These are phyloP conservation scores for Ichthyophthirius multifiliis DNA, from an alignment of 169 alveolate genomes.

Conservation along the genomic window DNA sequence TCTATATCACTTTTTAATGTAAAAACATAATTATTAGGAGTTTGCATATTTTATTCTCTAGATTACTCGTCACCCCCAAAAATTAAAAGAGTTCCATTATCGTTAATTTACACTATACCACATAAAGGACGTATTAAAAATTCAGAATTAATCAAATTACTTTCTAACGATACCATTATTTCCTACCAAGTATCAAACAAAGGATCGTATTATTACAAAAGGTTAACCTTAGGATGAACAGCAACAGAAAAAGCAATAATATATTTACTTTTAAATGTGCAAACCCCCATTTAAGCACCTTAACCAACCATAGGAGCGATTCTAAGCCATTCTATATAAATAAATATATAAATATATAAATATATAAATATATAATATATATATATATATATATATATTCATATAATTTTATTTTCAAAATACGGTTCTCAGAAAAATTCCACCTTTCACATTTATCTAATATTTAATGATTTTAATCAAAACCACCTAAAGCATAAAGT, in stretches of 20 bases:
- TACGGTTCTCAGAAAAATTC: neutral
- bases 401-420: neutral
- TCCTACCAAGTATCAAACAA: neutral
- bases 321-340: neutral
- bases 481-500: neutral
- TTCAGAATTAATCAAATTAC: neutral
- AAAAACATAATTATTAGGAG: neutral
- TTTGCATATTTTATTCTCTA: neutral
- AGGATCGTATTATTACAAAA: neutral
- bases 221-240: neutral
- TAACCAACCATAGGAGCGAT: neutral
- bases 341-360: neutral
- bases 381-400: too few species aligned
- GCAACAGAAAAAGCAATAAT: neutral
- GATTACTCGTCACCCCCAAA: conserved; percentile 6
- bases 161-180: neutral
- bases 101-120: neutral
- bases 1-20: neutral
- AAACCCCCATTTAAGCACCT: conserved; percentile 10
- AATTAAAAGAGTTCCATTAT: neutral
- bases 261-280: neutral
- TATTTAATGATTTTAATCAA: neutral
- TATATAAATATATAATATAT: neutral
- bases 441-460: neutral
- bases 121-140: neutral